phyloP scores from a whole-genome alignment of 441 rosid species.

The Corymbia citriodora region DNA sequence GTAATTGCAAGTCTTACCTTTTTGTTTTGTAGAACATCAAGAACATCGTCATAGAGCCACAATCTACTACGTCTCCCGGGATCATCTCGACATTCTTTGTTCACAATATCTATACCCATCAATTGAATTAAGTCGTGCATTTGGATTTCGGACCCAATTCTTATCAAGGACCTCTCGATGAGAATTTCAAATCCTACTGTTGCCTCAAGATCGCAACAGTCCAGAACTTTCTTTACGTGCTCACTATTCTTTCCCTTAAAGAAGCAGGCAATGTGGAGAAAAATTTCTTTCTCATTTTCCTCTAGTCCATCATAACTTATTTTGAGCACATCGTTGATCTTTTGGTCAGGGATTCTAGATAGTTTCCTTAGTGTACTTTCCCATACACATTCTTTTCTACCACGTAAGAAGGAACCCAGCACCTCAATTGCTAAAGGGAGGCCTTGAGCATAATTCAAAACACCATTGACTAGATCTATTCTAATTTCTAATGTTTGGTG shows the following conservation, averaged over 20 bases:
- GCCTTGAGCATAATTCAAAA: too few species aligned
- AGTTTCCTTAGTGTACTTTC: neutral
- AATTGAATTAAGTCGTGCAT: neutral
- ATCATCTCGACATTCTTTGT: neutral
- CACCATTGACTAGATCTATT: neutral
- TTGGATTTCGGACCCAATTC: neutral
- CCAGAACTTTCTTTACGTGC: too few species aligned
- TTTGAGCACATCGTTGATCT: too few species aligned
- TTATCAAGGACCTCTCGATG: neutral
- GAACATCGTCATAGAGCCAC: neutral
- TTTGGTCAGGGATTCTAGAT: too few species aligned
- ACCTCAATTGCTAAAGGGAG: neutral
- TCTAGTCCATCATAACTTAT: too few species aligned
- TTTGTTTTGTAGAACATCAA: neutral
- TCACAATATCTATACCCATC: neutral
- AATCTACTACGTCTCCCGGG: neutral
- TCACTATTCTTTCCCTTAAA: too few species aligned
- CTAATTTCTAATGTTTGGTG: neutral
- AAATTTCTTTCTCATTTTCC: too few species aligned
- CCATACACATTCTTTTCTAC: neutral
- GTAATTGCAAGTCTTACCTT: neutral
- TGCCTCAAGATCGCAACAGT: neutral
- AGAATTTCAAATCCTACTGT: neutral
- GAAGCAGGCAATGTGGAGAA: too few species aligned
- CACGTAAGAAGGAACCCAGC: neutral